Conservation (phyloP, 768 basidiomycete species). For the Cystofilobasidium ferigula region DNA sequence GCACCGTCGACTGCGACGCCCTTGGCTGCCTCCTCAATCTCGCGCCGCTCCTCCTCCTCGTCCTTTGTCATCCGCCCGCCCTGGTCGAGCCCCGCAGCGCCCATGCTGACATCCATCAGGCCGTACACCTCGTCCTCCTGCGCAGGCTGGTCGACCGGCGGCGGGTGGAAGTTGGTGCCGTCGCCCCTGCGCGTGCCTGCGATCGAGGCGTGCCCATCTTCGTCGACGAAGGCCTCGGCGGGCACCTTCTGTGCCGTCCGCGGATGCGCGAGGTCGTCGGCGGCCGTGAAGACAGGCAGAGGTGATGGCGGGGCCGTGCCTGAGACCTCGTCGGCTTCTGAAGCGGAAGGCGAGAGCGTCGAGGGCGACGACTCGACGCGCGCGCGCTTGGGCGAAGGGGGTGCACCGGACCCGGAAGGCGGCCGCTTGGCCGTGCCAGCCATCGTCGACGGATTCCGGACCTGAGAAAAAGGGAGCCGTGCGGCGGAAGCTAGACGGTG, state of each 20-base stretch:
- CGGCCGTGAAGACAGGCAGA: neutral
- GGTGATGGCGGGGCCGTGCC: neutral
- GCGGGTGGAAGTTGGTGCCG: constrained; percentile 5
- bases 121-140: constrained; percentile 4
- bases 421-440: constrained; percentile 4
- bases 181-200: constrained; percentile 22
- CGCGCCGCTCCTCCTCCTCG: constrained; percentile 38
- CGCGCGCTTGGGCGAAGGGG: constrained; percentile 5
- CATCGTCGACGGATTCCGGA: neutral
- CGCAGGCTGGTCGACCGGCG: neutral
- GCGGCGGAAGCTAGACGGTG: too few species aligned
- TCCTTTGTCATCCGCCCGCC: constrained; percentile 38
- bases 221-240: constrained; percentile 3
- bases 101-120: constrained; percentile 8
- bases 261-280: neutral
- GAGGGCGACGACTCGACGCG: constrained; percentile 3
- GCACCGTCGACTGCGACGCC: constrained; percentile 49
- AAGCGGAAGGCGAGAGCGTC: constrained; percentile 6
- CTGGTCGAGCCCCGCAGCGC: neutral
- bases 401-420: neutral
- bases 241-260: neutral
- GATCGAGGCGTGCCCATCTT: neutral
- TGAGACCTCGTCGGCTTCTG: neutral
- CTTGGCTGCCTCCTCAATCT: constrained; percentile 33
- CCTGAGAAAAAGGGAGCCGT: too few species aligned